Evolutionary conservation across 2,329 filamentous ascomycete species (phyloP), one percentile per base, ranked within the genome.

Genomic region (Lachnellula suecica): DNA sequence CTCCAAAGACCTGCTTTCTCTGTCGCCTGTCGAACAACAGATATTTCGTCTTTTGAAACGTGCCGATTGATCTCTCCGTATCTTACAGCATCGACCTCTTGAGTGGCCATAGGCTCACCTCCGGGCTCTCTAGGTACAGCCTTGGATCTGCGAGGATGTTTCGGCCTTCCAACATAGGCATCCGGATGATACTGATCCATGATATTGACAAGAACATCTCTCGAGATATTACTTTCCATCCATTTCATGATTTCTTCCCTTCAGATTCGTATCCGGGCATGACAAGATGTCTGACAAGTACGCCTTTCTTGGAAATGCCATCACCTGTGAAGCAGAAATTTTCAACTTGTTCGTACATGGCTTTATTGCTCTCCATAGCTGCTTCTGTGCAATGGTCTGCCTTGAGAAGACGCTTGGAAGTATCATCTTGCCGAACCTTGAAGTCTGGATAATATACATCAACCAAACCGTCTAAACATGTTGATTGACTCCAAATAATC

Each of bases 391-490:
- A 94, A 66, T 90, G 81, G 44, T 90, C 86, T 3, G 87, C 87
- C 67, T 95, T 95, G 31, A 94, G 77, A 25, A 94, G 72, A 10
- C 89, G 77, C 61, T 80, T 85, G 19, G 87, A 87, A 1, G 87
- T 86, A 20, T 69, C 73, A 2, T 77, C 69, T 24, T 80, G 80
- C 89, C 88, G 94, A 9, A 92, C 83, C 68, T 95, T 94, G 75
- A 94, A 94, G 66, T 95, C 89, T 0, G 89, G 87, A n/a, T 95
- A 74, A 66, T 94, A 95, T 41, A 95, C 91, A 66, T 94, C 89
- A 0, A 94, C 83, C 24, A 95, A 73, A 0, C 89, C 89, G 61
- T 94, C 85, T 61, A 95, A n/a, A 79, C 8, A 94, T 74, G 53
- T 83, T 71, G 1, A 95, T 73, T 1, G 86, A 91, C 2, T 83